These are phyloP conservation scores for Macrophomina phaseolina DNA, from an alignment of 2,329 filamentous ascomycete genomes.

Conservation along the genomic window DNA sequence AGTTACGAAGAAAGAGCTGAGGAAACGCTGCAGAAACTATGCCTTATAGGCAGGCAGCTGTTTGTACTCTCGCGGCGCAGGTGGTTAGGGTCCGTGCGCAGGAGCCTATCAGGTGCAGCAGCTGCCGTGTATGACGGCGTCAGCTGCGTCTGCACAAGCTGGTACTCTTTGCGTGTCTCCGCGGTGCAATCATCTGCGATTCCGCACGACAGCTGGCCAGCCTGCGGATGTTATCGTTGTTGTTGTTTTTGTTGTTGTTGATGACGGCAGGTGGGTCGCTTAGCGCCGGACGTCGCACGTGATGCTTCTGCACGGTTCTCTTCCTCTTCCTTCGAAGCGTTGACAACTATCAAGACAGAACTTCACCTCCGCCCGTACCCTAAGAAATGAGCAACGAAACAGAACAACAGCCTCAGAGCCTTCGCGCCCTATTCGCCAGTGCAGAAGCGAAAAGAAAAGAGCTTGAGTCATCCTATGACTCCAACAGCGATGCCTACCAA, in stretches of 20 bases:
- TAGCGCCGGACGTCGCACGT: conserved; percentile 1
- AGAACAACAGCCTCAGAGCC: conserved; percentile 58
- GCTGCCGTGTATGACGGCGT: neutral
- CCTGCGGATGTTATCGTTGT: too few species aligned
- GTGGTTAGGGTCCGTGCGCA: neutral
- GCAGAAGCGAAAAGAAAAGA: conserved; percentile 62
- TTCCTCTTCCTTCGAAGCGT: neutral
- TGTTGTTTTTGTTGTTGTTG: neutral
- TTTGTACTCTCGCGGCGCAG: too few species aligned
- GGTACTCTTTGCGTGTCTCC: too few species aligned
- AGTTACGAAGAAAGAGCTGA: neutral
- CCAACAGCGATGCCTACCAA: conserved; percentile 69
- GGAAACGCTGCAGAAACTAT: neutral
- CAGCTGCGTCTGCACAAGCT: too few species aligned
- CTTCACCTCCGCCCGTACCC: neutral
- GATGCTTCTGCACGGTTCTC: neutral
- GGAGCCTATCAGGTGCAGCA: neutral
- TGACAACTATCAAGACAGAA: neutral
- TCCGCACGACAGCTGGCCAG: neutral
- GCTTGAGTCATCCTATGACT: conserved; percentile 69
- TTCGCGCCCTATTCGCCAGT: conserved; percentile 59
- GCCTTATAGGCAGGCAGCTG: too few species aligned
- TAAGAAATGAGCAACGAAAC: conserved; percentile 33
- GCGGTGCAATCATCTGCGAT: neutral
- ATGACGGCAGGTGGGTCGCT: neutral